phyloP scores from a whole-genome alignment of 2,329 filamentous ascomycete genomes.

The Domatiomyces globalis region DNA sequence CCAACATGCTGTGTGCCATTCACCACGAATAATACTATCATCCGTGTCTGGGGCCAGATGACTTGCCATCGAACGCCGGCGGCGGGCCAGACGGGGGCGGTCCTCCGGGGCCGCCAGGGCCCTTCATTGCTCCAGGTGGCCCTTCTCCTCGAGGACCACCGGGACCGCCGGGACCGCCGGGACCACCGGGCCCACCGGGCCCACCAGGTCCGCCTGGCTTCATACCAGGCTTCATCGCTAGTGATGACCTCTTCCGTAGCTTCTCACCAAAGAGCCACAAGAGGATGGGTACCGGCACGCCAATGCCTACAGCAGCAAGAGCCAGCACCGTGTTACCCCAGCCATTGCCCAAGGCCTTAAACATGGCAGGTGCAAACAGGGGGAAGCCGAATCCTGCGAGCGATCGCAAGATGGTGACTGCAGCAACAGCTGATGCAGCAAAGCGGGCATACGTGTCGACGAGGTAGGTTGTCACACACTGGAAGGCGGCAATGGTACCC shows the following conservation, averaged over 20 bases:
- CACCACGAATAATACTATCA: background rate
- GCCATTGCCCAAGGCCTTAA: conserved; percentile 24
- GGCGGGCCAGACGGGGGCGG: conserved; percentile 3
- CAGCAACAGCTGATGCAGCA: conserved; percentile 35
- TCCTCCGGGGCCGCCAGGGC: conserved; percentile 10
- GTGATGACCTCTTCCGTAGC: conserved; percentile 24
- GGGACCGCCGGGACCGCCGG: conserved; percentile 7
- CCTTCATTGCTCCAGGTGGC: conserved; percentile 4
- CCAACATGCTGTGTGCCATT: too few species aligned
- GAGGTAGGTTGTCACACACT: conserved; percentile 24
- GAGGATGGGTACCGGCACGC: conserved; percentile 30
- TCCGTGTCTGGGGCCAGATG: background rate
- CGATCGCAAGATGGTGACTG: conserved; percentile 32
- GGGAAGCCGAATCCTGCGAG: conserved; percentile 38
- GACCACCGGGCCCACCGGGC: conserved; percentile 11
- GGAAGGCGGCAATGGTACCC: conserved; percentile 21
- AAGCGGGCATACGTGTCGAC: conserved; percentile 33
- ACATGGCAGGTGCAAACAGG: conserved; percentile 34
- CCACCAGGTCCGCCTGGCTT: conserved; percentile 9
- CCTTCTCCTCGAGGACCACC: conserved; percentile 10
- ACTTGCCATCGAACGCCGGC: background rate
- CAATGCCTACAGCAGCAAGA: conserved; percentile 26
- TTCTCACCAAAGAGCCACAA: conserved; percentile 34
- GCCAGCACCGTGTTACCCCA: conserved; percentile 35
- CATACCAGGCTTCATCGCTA: conserved; percentile 11